Evolutionary conservation across 2,329 filamentous ascomycete genomes (phyloP), one percentile per base, ranked within the genome.

Genomic region (Cercospora sp.): DNA sequence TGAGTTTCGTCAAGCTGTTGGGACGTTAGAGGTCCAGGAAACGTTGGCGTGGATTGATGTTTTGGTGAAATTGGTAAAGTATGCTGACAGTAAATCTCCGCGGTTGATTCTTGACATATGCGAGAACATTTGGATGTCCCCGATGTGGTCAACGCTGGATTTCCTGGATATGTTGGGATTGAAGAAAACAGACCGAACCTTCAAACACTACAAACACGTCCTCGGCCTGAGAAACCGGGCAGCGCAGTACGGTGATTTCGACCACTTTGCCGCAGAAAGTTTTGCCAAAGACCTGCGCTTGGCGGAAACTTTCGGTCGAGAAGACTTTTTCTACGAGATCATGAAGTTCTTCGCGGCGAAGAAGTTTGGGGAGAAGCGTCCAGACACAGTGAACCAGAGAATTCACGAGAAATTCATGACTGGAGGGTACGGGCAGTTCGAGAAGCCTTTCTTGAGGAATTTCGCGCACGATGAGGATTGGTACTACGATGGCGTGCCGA

Each of bases 31-130:
- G 2, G 2, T 16, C 9, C 26, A 8, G 20, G 40, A 31, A 9
- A 48, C 60, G 4, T 45, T 63, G n/a, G 60, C 42, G 5, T 63
- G 60, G 60, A 31, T 63, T 9, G 60, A 53, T 16, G 60, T 63
- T 5, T 23, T 63, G 36, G 60, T 63, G 7, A 63, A 8, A 20
- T 18, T 51, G 23, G 60, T 53, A 1, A 53, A 53, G 2, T 63
- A 31, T 13, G 60, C 60, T 10, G 12, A 63, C 31, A 31, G 42
- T n/a, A 63, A 63, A 10, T 30, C 40, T 10, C 12, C 28, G 13
- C 23, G 26, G 16, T 0, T 3, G 0, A 3, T 63, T 3, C 8
- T 63, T 1, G 42, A 26, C 1, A n/a, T 30, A 1, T 63, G 60
- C 48, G 23, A 63, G 26, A 51, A 13, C 3, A 53, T 63, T 13